A percentile compares a stretch with the other conserved stretches of the same genome.
Evolutionary conservation across 192 early-diverging fungal genomes (phyloP).

Genomic region (Entophlyctis helioformis): DNA sequence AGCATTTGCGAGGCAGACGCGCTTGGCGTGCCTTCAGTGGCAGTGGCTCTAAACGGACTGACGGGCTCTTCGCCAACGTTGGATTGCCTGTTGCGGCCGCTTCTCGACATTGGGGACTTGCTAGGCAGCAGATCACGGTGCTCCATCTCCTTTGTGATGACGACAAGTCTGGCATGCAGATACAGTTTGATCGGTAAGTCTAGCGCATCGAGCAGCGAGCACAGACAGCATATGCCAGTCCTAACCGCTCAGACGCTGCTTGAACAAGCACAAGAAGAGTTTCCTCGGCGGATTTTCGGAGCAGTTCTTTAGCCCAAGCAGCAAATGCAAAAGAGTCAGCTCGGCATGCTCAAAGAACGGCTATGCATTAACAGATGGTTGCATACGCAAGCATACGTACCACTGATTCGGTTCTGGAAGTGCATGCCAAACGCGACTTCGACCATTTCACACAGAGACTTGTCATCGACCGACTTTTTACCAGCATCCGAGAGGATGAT

Average conservation of each 20-base stretch:
- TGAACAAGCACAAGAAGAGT: constrained; percentile 63
- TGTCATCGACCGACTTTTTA: constrained; percentile 72
- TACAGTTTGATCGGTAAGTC: too few relatives aligned
- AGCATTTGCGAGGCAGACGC: too few relatives aligned
- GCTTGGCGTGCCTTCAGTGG: too few relatives aligned
- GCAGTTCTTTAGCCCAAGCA: constrained; percentile 65
- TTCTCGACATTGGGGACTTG: too few relatives aligned
- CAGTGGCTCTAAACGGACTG: too few relatives aligned
- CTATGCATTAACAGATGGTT: not conserved
- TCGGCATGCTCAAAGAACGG: not conserved
- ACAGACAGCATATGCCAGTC: too few relatives aligned
- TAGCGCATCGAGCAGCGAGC: too few relatives aligned
- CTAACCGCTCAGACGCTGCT: constrained; percentile 58
- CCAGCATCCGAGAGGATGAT: constrained; percentile 50
- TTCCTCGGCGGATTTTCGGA: constrained; percentile 65
- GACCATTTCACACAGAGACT: constrained; percentile 92
- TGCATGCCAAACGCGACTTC: constrained; percentile 96
- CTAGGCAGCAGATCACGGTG: too few relatives aligned
- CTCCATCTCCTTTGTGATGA: too few relatives aligned
- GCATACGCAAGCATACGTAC: constrained; percentile 10
- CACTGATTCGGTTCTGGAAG: constrained; percentile 84
- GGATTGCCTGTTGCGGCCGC: too few relatives aligned
- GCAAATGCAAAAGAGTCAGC: not conserved
- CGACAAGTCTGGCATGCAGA: too few relatives aligned
- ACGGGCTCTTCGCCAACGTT: too few relatives aligned